Evolutionary conservation across 768 basidiomycete species (phyloP), one percentile per base, ranked within the genome.

Genomic region (Ramaria rubella): DNA sequence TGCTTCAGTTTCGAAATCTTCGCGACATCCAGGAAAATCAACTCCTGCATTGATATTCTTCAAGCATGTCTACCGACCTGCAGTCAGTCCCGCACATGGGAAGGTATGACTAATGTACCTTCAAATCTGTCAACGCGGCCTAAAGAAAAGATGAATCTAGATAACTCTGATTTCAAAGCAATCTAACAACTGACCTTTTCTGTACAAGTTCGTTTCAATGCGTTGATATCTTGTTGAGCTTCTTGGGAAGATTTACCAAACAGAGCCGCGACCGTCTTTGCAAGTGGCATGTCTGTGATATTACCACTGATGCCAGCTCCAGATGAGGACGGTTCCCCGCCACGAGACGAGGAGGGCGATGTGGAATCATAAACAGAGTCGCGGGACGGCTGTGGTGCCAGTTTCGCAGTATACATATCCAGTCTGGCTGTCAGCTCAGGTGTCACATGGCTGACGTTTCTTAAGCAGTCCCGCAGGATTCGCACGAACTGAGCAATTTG

Each of bases 401-500:
- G 77, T 63, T 93, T 93, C 9, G 84, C 72, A 1, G 85, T 80
- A 65, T 97, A 97, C 65, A 83, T 78, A 62, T 97, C 93, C 64
- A 98, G 70, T 44, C 94, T 81, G 23, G 83, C 71, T 12, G 84
- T 77, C 21, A 99, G 75, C 68, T 99, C 95, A 1, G 87, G 83
- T 1, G 90, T 83, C 40, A 90, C 88, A 64, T 90, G 87, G 67
- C 80, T 84, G 56, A 89, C 74, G 45, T 72, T 79, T 57, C 78
- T 77, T 34, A 97, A 73, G 60, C 83, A 87, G 59, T 96, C 93
- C 34, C 87, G 77, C 17, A 97, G 76, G 63, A 99, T 79, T 67
- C 81, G 83, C 59, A 97, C 83, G 68, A 99, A 98, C 54, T 84
- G 77, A 1, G 85, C 85, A 58, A 96, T 93, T 63, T 98, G 96